phyloP scores from a whole-genome alignment of 1,284 basidiomycete species.

The Trichosporon ovoides region DNA sequence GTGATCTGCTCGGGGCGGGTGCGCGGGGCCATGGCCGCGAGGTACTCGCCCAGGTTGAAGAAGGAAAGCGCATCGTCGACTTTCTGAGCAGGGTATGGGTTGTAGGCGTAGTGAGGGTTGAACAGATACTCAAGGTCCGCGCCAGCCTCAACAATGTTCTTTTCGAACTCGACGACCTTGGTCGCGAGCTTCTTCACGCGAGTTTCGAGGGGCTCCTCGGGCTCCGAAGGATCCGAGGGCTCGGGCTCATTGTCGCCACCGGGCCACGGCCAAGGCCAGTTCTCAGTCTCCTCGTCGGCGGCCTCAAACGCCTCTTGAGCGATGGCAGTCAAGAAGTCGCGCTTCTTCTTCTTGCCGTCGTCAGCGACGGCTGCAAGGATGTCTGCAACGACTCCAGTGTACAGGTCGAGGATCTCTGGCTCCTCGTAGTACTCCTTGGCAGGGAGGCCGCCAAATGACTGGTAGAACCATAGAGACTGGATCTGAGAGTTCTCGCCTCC shows the following conservation, averaged over 20 bases:
- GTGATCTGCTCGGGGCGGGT: constrained; percentile 70
- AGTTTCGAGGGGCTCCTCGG: constrained; percentile 32
- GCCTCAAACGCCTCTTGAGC: constrained; percentile 23
- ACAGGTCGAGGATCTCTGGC: constrained; percentile 62
- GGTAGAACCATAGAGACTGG: constrained; percentile 81
- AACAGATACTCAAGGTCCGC: constrained; percentile 64
- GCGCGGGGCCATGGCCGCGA: constrained; percentile 75
- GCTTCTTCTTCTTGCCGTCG: constrained; percentile 15
- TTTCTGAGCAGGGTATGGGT: constrained; percentile 67
- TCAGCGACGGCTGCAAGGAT: constrained; percentile 60
- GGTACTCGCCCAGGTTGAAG: constrained; percentile 75
- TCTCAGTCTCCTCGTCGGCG: constrained; percentile 23
- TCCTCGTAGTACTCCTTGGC: constrained; percentile 95
- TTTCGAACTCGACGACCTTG: constrained; percentile 74
- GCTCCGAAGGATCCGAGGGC: constrained; percentile 16
- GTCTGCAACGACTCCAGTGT: constrained; percentile 64
- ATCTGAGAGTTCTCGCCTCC: constrained; percentile 79
- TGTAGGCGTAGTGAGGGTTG: constrained; percentile 82
- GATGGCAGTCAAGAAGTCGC: background rate
- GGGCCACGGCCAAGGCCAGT: constrained; percentile 72
- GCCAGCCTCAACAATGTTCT: constrained; percentile 69
- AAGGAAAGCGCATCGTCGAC: constrained; percentile 68
- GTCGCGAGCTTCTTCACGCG: constrained; percentile 63
- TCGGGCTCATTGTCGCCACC: constrained; percentile 54
- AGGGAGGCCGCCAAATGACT: constrained; percentile 77